Conservation (phyloP, 73 alveolate species). For the Symbiodinium natans region DNA sequence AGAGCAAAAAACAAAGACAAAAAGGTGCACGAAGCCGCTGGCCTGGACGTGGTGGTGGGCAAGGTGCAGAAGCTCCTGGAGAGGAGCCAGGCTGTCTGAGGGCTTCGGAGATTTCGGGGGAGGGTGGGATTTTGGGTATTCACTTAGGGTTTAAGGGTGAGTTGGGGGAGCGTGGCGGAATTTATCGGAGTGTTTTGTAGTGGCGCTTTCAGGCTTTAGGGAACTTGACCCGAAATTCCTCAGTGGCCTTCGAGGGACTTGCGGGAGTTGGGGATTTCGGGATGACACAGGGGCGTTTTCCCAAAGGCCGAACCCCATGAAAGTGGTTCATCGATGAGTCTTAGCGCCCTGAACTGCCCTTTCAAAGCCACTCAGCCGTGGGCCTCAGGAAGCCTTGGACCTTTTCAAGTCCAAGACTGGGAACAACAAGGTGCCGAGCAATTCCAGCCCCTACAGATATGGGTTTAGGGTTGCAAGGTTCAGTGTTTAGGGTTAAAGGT, state of each 20-base stretch:
- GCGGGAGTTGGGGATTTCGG: not conserved
- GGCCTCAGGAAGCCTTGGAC: constrained; percentile 49
- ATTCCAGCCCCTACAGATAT: not conserved
- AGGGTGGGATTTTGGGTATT: not conserved
- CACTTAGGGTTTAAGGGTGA: not conserved
- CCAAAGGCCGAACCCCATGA: too few species aligned
- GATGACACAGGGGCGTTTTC: not conserved
- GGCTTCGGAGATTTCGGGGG: too few species aligned
- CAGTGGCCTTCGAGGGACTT: too few species aligned
- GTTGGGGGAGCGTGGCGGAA: too few species aligned
- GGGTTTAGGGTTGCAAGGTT: too few species aligned
- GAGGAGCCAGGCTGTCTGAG: not conserved
- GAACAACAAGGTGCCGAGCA: constrained; percentile 17
- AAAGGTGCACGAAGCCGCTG: constrained; percentile 68
- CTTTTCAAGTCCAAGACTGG: constrained; percentile 46
- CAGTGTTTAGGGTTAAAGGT: too few species aligned
- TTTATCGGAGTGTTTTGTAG: too few species aligned
- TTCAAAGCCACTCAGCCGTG: too few species aligned
- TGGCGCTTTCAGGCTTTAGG: too few species aligned
- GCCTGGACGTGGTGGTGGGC: constrained; percentile 41
- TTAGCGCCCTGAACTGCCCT: not conserved
- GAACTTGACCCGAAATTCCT: too few species aligned
- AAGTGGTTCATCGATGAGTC: too few species aligned
- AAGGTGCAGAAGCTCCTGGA: constrained; percentile 23
- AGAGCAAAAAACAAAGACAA: too few species aligned